A percentile compares a stretch with the other conserved stretches of the same genome.
Evolutionary conservation across 2,329 filamentous ascomycete species (phyloP).

Genomic region (Cadophora sp.): DNA sequence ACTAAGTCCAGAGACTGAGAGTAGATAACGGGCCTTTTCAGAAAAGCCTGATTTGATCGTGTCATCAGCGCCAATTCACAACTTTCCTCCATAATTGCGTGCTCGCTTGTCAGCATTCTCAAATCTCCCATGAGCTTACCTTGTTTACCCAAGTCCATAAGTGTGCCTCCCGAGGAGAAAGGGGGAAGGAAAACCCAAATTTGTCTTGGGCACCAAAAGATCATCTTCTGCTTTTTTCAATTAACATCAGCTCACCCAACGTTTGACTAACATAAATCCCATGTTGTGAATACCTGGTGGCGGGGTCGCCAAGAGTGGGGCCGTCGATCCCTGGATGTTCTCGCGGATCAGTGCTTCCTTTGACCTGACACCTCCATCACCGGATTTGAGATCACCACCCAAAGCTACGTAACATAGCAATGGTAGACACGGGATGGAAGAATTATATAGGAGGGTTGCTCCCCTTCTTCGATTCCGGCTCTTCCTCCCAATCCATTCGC

Average conservation of each 20-base stretch:
- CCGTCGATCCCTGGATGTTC: not conserved
- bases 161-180: too few relatives aligned
- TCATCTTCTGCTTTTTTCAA: too few relatives aligned
- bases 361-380: not conserved
- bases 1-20: too few relatives aligned
- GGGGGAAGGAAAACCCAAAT: too few relatives aligned
- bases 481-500: not conserved
- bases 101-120: not conserved
- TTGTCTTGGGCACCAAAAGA: too few relatives aligned
- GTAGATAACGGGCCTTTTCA: too few relatives aligned
- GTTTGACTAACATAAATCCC: too few relatives aligned
- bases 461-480: not conserved
- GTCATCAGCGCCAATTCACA: too few relatives aligned
- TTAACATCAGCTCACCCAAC: too few relatives aligned
- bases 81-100: not conserved
- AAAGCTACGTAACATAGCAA: not conserved
- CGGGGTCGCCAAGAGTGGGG: constrained; percentile 7
- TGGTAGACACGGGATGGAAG: not conserved
- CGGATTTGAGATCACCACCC: not conserved
- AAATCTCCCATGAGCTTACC: not conserved
- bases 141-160: not conserved
- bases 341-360: not conserved
- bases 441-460: not conserved
- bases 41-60: too few relatives aligned
- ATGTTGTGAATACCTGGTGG: too few relatives aligned